Evolutionary conservation across 352 stramenopile species (phyloP).

Genomic region (Globisporangium canariense): DNA sequence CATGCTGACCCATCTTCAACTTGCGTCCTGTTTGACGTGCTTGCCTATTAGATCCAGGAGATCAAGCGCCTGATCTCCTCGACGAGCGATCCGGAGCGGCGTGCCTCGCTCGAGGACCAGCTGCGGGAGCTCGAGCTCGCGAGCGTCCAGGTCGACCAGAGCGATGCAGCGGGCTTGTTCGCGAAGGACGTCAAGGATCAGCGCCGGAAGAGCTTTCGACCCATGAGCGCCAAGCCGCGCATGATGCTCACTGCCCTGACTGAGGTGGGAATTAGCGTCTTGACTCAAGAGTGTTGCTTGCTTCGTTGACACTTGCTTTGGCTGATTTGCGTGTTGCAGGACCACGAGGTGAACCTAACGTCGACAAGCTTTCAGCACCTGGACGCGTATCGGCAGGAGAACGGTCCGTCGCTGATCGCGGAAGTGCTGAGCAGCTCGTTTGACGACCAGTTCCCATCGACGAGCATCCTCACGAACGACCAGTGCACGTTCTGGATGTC

Average conservation of each 20-base stretch:
- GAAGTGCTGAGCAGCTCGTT: slow-evolving; percentile 72
- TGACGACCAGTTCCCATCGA: slow-evolving; percentile 41
- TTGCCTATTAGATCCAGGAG: slow-evolving; percentile 56
- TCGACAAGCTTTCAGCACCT: slow-evolving; percentile 37
- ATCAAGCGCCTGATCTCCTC: slow-evolving; percentile 74
- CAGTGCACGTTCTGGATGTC: slow-evolving; percentile 65
- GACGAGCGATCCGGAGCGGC: slow-evolving; percentile 57
- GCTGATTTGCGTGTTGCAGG: slow-evolving; percentile 16
- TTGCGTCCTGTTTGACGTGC: neutral
- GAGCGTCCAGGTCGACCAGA: slow-evolving; percentile 43
- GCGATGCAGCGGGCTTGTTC: slow-evolving; percentile 7
- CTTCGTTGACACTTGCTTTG: neutral
- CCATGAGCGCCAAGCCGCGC: slow-evolving; percentile 61
- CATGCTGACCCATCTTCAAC: neutral
- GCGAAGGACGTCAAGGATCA: slow-evolving; percentile 9
- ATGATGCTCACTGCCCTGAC: slow-evolving; percentile 47
- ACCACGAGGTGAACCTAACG: slow-evolving; percentile 52
- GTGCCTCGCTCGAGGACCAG: slow-evolving; percentile 60
- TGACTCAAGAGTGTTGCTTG: neutral
- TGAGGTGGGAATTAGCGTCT: slow-evolving; percentile 26
- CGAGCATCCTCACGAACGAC: slow-evolving; percentile 53
- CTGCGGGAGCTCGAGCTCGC: slow-evolving; percentile 61
- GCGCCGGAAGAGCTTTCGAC: slow-evolving; percentile 69
- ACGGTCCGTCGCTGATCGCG: slow-evolving; percentile 38
- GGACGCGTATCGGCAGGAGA: slow-evolving; percentile 36